A percentile compares a stretch with the other conserved stretches of the same genome.
These are phyloP conservation scores for Misopates orontium DNA, from an alignment of 257 asterid species.

Conservation along the genomic window DNA sequence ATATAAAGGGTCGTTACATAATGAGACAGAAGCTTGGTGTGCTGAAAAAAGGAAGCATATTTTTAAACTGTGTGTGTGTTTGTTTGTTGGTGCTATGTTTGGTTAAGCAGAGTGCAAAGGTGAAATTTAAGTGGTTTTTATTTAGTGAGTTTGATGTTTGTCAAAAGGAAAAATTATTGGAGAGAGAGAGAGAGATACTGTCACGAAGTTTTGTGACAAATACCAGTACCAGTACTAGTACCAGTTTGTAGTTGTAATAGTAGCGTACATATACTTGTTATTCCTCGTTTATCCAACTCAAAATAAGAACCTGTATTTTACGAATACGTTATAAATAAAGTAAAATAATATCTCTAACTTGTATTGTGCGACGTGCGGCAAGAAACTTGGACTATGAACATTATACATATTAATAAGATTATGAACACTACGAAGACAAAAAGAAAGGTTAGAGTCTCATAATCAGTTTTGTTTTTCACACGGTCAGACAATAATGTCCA, in stretches of 20 bases:
- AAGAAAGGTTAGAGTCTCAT: no score
- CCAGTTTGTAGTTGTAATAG: not conserved
- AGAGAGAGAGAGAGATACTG: conserved; percentile 37
- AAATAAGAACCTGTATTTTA: no score
- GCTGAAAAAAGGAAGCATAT: conserved; percentile 56
- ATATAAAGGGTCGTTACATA: conserved; percentile 26
- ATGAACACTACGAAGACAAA: no score
- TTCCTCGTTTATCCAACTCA: no score
- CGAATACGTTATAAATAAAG: no score
- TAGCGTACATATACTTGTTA: not conserved
- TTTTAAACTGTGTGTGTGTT: conserved; percentile 20
- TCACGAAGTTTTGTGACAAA: conserved; percentile 45
- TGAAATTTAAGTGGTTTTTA: conserved; percentile 32
- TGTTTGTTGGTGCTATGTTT: conserved; percentile 33
- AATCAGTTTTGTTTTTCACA: no score
- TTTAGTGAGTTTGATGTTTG: conserved; percentile 61
- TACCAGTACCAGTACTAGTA: conserved; percentile 21
- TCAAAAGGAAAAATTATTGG: conserved; percentile 55
- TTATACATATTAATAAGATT: no score
- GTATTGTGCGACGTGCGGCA: no score
- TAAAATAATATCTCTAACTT: no score
- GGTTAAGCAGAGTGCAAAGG: conserved; percentile 37
- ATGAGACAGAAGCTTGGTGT: conserved; percentile 36
- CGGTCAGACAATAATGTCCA: no score
- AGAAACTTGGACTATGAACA: no score